A percentile compares a stretch with the other conserved stretches of the same genome.
phyloP scores from a whole-genome alignment of 2,329 filamentous ascomycete genomes.

The Colletotrichum sp. region DNA sequence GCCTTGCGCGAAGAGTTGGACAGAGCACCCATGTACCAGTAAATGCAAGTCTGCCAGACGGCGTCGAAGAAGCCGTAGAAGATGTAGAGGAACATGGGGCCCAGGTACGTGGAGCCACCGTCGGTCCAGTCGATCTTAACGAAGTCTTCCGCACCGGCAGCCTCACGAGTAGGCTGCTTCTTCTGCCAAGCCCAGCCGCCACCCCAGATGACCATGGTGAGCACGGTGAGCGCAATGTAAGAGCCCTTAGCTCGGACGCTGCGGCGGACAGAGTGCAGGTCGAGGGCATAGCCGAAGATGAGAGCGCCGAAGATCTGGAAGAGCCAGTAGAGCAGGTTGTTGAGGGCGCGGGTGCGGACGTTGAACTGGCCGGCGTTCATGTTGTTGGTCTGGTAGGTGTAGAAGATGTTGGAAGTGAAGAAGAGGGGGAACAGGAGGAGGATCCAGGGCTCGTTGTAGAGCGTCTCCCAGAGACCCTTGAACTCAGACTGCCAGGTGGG shows the following conservation, averaged over 20 bases:
- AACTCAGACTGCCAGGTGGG: conserved; percentile 86
- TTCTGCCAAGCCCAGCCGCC: conserved; percentile 81
- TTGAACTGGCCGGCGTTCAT: conserved; percentile 76
- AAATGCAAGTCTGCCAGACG: conserved; percentile 86
- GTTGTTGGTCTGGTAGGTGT: conserved; percentile 74
- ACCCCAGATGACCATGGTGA: conserved; percentile 84
- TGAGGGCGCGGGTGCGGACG: conserved; percentile 76
- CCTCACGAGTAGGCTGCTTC: conserved; percentile 57
- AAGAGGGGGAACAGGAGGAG: conserved; percentile 83
- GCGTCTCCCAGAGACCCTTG: conserved; percentile 74
- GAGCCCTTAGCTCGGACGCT: conserved; percentile 70
- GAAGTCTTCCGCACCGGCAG: conserved; percentile 30
- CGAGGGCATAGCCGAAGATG: conserved; percentile 75
- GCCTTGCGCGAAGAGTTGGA: conserved; percentile 92
- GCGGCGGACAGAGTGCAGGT: conserved; percentile 64
- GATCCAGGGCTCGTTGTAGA: conserved; percentile 75
- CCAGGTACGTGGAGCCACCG: conserved; percentile 64
- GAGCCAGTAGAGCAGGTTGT: conserved; percentile 79
- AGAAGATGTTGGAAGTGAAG: conserved; percentile 84
- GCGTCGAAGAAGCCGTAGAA: conserved; percentile 92
- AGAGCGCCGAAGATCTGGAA: conserved; percentile 80
- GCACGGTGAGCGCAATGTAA: conserved; percentile 64
- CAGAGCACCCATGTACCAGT: conserved; percentile 95
- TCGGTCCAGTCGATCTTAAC: conserved; percentile 67
- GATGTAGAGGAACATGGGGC: conserved; percentile 87